Base-by-base conservation (phyloP, 352 stramenopile genomes). In the Pythium folliculosum region DNA sequence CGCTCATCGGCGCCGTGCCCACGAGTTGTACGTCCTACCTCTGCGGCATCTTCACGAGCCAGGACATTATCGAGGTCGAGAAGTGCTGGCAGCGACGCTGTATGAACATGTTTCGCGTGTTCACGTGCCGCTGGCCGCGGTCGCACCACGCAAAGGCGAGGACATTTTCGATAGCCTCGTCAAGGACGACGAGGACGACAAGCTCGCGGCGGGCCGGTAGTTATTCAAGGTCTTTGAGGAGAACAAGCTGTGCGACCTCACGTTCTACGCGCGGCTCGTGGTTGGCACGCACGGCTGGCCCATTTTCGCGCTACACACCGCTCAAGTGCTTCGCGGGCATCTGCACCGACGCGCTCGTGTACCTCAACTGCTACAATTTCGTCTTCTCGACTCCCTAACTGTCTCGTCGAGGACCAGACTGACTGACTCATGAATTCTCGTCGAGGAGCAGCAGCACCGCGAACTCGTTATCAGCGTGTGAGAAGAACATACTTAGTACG, bases 201-300 rank as follows among this genome's bases (percentile, higher is more conserved):
- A 73, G 22, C 38, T 55, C 12, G 73, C 67, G 0, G 63, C 72
- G 0, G 32, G 69, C 30, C 73, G 77, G 25, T 43, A 12, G 25
- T 86, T 88, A 40, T 74, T 77, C 0, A 35, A 44, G 0, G 64
- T 76, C 10, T 64, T 78, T 13, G 84, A 93, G 63, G 69, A 82
- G 27, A 68, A 67, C 12, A 75, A 77, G 21, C 72, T 93, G 0
- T 63, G 64, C 0, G 81, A 91, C 58, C 54, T 89, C 55, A 73
- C 78, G 12, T 90, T 82, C 58, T 93, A 90, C 63, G 85, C 80
- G 27, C 76, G 76, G 35, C 69, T 91, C 43, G 81, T 82, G 0
- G 85, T 90, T 52, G 85, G 85, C 16, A 91, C 91, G 69, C 91
- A 93, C 59, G 85, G 85, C 43, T 93, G 84, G 84, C 82, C 79